Evolutionary conservation across 2,329 filamentous ascomycete genomes (phyloP).

Genomic region (Colletotrichum graminicola): DNA sequence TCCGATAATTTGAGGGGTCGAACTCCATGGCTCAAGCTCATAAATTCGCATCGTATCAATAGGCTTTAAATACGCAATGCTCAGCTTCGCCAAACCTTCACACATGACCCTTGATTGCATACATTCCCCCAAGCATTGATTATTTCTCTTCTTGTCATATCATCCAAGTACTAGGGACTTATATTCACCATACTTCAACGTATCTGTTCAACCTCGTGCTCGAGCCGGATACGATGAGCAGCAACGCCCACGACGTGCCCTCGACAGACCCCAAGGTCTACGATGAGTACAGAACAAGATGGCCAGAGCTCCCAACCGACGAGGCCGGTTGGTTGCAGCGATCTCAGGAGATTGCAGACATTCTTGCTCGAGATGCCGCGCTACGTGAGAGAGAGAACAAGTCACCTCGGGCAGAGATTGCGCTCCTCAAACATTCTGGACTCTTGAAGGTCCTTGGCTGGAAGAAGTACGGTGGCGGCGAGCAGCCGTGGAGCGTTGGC

Average conservation of each 20-base stretch:
- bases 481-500: constrained; percentile 60
- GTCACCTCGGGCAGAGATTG: constrained; percentile 55
- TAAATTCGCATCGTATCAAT: not conserved
- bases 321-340: constrained; percentile 54
- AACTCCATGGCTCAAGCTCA: not conserved
- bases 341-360: constrained; percentile 53
- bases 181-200: no score
- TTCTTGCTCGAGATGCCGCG: constrained; percentile 52
- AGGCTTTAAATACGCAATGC: not conserved
- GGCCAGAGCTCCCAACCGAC: constrained; percentile 50
- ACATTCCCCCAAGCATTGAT: no score
- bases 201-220: no score
- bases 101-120: no score
- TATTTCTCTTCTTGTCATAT: not conserved
- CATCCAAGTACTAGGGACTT: not conserved
- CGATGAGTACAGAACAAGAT: constrained; percentile 52
- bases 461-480: constrained; percentile 58
- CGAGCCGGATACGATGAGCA: constrained; percentile 15
- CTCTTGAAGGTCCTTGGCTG: constrained; percentile 55
- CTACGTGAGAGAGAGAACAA: constrained; percentile 55
- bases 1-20: not conserved
- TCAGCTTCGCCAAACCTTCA: not conserved
- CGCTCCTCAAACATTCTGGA: constrained; percentile 57
- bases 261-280: constrained; percentile 55
- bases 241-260: constrained; percentile 37